These are phyloP conservation scores for Fusarium sp. DNA, from an alignment of 2,329 filamentous ascomycete genomes.

Conservation along the genomic window DNA sequence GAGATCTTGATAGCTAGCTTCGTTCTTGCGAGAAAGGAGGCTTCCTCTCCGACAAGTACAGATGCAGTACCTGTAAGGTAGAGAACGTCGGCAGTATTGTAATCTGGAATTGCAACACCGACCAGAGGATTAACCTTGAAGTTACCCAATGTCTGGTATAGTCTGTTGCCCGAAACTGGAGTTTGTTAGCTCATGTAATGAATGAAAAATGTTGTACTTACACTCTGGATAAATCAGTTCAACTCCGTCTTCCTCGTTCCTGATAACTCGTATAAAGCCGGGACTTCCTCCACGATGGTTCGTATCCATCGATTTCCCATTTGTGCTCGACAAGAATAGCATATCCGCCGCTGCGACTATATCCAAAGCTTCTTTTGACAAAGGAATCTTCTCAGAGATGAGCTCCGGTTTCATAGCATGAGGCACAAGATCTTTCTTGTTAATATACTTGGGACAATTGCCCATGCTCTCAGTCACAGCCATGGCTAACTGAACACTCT, in stretches of 20 bases:
- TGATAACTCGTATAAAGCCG: conserved; percentile 78
- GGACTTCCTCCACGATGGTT: conserved; percentile 81
- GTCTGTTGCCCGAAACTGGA: conserved; percentile 76
- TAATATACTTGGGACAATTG: conserved; percentile 90
- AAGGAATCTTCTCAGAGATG: conserved; percentile 52
- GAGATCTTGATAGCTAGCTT: conserved; percentile 79
- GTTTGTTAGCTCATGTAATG: too few species aligned
- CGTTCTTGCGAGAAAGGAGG: conserved; percentile 73
- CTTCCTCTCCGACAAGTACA: conserved; percentile 72
- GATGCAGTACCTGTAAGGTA: conserved; percentile 78
- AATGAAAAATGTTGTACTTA: conserved; percentile 39
- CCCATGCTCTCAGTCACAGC: conserved; percentile 78
- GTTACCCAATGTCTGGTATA: conserved; percentile 88
- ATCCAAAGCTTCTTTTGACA: conserved; percentile 66
- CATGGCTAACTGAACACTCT: conserved; percentile 68
- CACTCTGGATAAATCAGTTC: conserved; percentile 82
- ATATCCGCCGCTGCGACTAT: conserved; percentile 75
- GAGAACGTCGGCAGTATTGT: conserved; percentile 75
- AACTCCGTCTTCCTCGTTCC: conserved; percentile 59
- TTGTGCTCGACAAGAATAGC: conserved; percentile 79
- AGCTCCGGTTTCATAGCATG: conserved; percentile 62
- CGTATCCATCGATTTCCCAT: conserved; percentile 79
- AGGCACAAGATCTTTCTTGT: conserved; percentile 73
- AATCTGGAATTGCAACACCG: conserved; percentile 80
- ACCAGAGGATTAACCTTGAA: conserved; percentile 72